Evolutionary conservation across 2,329 filamentous ascomycete species (phyloP), one percentile per base, ranked within the genome.

Genomic region (Penicillium expansum): DNA sequence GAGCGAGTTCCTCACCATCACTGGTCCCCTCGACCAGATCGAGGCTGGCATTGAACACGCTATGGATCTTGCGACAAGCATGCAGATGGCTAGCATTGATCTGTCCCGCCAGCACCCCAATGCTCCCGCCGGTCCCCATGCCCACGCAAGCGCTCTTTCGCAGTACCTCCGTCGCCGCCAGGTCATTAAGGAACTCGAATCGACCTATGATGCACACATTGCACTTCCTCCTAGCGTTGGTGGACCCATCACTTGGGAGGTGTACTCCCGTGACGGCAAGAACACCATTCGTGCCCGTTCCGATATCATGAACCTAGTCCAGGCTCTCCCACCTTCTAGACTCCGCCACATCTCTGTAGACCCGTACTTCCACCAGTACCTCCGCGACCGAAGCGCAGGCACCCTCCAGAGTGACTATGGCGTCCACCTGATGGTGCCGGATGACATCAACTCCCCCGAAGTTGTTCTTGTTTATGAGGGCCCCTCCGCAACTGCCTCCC

Each of bases 191-290:
- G 86, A 91, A 50, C 82, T 99, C 14, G 92, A 97, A 78, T 85
- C 83, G 58, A 77, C 84, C 47, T 90, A 96, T 74, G 84, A 89
- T 68, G 88, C 92, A n/a, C 90, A 91, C 72, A 95, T 97, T 71
- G 90, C 93, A 67, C 87, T 92, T 1, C 90, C 91, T 0, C 83
- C 84, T 3, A 80, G 83, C 48, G 62, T 63, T 13, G 86, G 90
- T 43, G 87, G 87, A 35, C 86, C 86, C 11, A 84, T 89, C 43
- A 87, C 87, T 0, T 96, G 92, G 91, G 88, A 96, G 72, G 83
- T 97, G 53, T 96, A 92, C 75, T 90, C 91, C 7, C 84, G 89
- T 37, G 90, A 96, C 67, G 87, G 88, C 62, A 95, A 94, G 80
- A 95, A 92, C 70, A 78, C 77, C 8, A 77, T 80, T 41, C 77